phyloP scores from a whole-genome alignment of 169 alveolate species.

The Pseudocohnilembus persalinus region DNA sequence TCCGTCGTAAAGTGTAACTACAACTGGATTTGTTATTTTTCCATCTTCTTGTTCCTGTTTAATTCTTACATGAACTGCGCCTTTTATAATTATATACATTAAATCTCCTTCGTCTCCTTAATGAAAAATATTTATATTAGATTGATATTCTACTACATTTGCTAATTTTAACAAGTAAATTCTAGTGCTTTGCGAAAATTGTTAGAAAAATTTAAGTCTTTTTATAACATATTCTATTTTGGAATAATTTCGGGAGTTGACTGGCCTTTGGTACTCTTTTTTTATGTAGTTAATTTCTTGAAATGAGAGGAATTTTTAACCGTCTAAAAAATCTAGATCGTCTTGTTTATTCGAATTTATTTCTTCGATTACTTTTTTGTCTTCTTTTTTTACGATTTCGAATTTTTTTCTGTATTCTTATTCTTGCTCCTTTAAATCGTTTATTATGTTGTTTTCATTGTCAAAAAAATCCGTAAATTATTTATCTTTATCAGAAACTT shows the following conservation, averaged over 20 bases:
- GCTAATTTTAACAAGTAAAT: constrained; percentile 30
- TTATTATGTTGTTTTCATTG: neutral
- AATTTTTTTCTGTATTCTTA: constrained; percentile 32
- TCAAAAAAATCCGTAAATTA: neutral
- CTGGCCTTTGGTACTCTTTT: constrained; percentile 22
- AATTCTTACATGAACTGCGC: constrained; percentile 48
- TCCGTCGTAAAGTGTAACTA: constrained; percentile 38
- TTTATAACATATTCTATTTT: constrained; percentile 19
- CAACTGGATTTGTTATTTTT: constrained; percentile 20
- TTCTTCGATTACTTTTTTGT: constrained; percentile 16
- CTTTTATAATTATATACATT: constrained; percentile 42
- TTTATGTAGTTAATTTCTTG: constrained; percentile 28
- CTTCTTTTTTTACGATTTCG: constrained; percentile 21
- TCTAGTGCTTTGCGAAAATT: constrained; percentile 30
- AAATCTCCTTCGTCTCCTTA: constrained; percentile 47
- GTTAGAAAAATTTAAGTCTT: constrained; percentile 32
- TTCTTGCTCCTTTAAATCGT: neutral
- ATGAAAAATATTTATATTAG: constrained; percentile 30
- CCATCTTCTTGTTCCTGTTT: constrained; percentile 28
- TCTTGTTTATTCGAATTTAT: neutral
- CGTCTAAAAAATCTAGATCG: constrained; percentile 25
- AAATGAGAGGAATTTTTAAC: constrained; percentile 14
- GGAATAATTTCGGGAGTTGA: constrained; percentile 33
- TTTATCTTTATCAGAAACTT: neutral
- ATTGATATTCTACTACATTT: constrained; percentile 3